Percentiles rank a stretch among this genome's conserved stretches.
phyloP scores from a whole-genome alignment of 1,284 basidiomycete genomes.

The Apiotrichum porosum region DNA sequence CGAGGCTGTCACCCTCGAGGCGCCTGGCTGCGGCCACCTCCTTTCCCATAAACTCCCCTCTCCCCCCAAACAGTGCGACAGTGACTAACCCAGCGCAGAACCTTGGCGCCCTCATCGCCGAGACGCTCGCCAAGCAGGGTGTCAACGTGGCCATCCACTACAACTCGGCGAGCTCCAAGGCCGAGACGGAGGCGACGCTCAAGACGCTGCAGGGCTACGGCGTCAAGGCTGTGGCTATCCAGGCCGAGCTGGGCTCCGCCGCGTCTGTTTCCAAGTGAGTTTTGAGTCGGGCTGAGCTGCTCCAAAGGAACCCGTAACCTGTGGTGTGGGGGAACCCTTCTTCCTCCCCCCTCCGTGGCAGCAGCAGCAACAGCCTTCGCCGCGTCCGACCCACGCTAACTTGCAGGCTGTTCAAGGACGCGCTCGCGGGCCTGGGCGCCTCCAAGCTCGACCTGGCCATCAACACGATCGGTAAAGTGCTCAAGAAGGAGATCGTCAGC shows the following conservation, averaged over 20 bases:
- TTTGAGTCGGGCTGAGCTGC: no score
- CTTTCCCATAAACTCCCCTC: no score
- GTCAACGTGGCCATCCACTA: constrained; percentile 23
- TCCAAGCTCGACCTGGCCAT: constrained; percentile 20
- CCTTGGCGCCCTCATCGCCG: constrained; percentile 21
- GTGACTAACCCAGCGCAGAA: no score
- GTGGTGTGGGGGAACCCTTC: no score
- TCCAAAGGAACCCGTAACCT: no score
- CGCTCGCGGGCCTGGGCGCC: constrained; percentile 11
- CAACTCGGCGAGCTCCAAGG: constrained; percentile 16
- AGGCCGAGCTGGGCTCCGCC: constrained; percentile 12
- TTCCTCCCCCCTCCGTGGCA: no score
- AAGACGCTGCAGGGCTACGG: constrained; percentile 8
- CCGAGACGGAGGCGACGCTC: constrained; percentile 15
- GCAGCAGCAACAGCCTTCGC: no score
- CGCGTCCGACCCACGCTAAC: background rate
- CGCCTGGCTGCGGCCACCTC: no score
- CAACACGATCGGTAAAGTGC: constrained; percentile 29
- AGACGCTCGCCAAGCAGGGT: constrained; percentile 16
- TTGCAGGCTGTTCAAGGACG: constrained; percentile 15
- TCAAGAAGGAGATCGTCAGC: constrained; percentile 23
- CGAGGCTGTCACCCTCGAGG: background rate
- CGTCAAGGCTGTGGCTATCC: constrained; percentile 15
- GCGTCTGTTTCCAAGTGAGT: constrained; percentile 6
- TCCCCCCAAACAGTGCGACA: no score